phyloP scores from a whole-genome alignment of 2,329 filamentous ascomycete species.

The Alternaria ventricosa region DNA sequence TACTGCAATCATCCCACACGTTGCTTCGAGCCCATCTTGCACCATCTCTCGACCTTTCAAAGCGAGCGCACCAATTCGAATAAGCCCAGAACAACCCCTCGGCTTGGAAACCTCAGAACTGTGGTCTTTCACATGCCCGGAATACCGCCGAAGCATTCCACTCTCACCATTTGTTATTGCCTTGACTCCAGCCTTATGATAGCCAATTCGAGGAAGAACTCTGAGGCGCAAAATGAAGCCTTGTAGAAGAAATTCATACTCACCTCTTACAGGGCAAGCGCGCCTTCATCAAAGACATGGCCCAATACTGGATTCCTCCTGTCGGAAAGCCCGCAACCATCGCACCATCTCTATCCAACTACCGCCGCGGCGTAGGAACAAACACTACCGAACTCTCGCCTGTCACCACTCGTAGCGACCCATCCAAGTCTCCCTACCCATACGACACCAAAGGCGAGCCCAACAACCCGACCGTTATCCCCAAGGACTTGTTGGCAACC shows the following conservation, averaged over 20 bases:
- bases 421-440: conserved; percentile 58
- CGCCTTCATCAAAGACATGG: conserved; percentile 97
- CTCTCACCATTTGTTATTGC: neutral
- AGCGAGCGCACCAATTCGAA: neutral
- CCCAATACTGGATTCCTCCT: conserved; percentile 86
- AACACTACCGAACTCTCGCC: conserved; percentile 46
- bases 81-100: neutral
- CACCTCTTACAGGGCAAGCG: conserved; percentile 73
- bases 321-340: conserved; percentile 70
- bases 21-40: neutral
- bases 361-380: conserved; percentile 67
- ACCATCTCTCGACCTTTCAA: neutral
- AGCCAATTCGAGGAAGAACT: neutral
- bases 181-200: neutral
- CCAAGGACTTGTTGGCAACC: conserved; percentile 71
- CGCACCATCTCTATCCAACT: conserved; percentile 74
- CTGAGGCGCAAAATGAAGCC: neutral
- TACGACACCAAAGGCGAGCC: conserved; percentile 66
- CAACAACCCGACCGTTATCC: conserved; percentile 85
- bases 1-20: neutral
- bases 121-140: neutral
- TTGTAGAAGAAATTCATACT: conserved; percentile 18
- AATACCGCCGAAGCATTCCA: neutral
- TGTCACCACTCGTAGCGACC: conserved; percentile 37
- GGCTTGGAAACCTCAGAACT: neutral